Conservation (phyloP, 345 rosid genomes). For the Melastoma malabathricum region DNA sequence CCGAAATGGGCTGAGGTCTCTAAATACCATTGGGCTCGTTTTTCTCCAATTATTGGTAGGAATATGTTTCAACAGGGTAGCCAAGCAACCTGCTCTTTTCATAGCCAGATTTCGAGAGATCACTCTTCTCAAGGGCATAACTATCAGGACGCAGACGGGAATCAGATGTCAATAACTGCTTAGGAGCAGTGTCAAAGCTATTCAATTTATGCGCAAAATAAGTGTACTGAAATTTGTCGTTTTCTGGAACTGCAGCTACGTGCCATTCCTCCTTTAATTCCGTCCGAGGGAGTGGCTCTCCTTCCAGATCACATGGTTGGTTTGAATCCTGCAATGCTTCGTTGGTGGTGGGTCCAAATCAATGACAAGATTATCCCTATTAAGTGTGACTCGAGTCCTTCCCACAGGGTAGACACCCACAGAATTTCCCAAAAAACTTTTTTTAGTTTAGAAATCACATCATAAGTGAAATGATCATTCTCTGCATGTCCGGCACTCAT, state of each 20-base stretch:
- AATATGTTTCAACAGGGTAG: no score
- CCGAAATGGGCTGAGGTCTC: no score
- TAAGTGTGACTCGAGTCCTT: conserved; percentile 63
- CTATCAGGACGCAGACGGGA: no score
- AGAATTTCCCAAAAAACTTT: conserved; percentile 67
- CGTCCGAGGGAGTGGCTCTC: conserved; percentile 62
- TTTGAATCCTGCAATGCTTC: conserved; percentile 52
- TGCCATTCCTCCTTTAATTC: conserved; percentile 43
- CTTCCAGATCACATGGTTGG: conserved; percentile 70
- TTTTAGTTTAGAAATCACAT: conserved; percentile 72
- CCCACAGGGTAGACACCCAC: conserved; percentile 61
- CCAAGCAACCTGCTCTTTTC: conserved; percentile 33
- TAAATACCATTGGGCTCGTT: no score
- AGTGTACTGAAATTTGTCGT: no score
- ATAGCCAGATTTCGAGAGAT: conserved; percentile 14
- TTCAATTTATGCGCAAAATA: conserved; percentile 22
- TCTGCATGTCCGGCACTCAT: no score
- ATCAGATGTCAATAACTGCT: conserved; percentile 20
- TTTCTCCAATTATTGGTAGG: no score
- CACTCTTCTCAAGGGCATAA: conserved; percentile 25
- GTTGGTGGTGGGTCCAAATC: conserved; percentile 74
- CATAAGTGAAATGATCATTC: no score
- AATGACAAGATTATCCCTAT: conserved; percentile 51
- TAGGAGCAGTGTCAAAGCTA: conserved; percentile 23
- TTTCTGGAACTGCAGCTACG: conserved; percentile 13